These are phyloP conservation scores for Chiua sp. DNA, from an alignment of 1,284 basidiomycete species.

Conservation along the genomic window DNA sequence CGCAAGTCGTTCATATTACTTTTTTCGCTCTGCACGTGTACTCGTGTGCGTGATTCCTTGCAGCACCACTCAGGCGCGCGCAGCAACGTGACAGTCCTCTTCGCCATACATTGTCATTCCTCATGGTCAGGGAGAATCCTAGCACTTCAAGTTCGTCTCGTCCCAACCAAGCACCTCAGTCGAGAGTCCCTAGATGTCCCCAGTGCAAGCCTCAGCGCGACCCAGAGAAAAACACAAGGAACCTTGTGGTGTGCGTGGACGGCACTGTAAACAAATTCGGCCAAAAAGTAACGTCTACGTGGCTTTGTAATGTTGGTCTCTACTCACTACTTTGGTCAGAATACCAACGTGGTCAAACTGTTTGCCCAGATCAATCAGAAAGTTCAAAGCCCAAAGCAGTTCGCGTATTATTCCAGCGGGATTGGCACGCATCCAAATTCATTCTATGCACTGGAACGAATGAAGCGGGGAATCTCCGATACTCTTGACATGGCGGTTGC, in stretches of 20 bases:
- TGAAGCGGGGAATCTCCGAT: slow-evolving; percentile 8
- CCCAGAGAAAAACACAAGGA: slow-evolving; percentile 7
- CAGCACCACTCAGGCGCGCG: no score
- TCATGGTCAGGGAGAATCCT: no score
- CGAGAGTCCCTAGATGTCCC: background rate
- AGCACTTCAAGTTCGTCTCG: no score
- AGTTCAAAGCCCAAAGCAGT: slow-evolving; percentile 13
- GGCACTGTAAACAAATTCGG: slow-evolving; percentile 15
- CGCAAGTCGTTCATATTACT: no score
- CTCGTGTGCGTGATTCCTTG: no score
- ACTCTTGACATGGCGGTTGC: slow-evolving; percentile 33
- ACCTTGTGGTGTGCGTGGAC: slow-evolving; percentile 18
- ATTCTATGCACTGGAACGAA: slow-evolving; percentile 13
- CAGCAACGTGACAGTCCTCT: no score
- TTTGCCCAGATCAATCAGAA: slow-evolving; percentile 25
- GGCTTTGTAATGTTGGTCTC: background rate
- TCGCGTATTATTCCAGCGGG: slow-evolving; percentile 40
- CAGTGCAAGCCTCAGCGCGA: background rate
- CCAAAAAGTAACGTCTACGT: slow-evolving; percentile 7
- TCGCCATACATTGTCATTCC: no score
- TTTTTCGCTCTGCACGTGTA: no score
- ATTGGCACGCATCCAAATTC: slow-evolving; percentile 37
- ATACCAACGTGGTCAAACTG: slow-evolving; percentile 35
- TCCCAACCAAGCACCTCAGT: no score
- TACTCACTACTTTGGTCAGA: slow-evolving; percentile 19